Evolutionary conservation across 1,139 yeast species (phyloP).

Genomic region (Sugiyamaella paludigena): DNA sequence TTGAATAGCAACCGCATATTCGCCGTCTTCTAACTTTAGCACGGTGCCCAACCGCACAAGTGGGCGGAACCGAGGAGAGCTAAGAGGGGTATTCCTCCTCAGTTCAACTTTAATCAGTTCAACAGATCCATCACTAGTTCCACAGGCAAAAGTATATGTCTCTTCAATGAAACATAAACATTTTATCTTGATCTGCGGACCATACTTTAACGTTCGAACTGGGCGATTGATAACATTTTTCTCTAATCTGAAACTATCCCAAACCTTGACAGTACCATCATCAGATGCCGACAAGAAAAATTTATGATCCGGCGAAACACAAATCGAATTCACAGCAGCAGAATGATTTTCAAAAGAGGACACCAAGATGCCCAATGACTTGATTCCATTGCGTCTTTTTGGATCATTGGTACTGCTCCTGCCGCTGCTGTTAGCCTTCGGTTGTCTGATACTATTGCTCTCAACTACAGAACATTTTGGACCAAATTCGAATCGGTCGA

Average conservation of each 20-base stretch:
- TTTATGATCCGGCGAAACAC: constrained; percentile 56
- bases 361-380: constrained; percentile 50
- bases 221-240: constrained; percentile 64
- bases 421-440: background rate
- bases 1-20: constrained; percentile 47
- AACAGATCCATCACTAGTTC: constrained; percentile 64
- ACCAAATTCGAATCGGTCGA: constrained; percentile 73
- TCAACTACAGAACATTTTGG: constrained; percentile 24
- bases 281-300: constrained; percentile 79
- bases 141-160: constrained; percentile 64
- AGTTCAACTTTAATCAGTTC: constrained; percentile 58
- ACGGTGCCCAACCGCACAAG: constrained; percentile 31
- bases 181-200: constrained; percentile 31
- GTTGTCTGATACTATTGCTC: background rate
- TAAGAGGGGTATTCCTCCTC: constrained; percentile 32
- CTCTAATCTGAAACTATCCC: constrained; percentile 73
- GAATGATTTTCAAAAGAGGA: constrained; percentile 59
- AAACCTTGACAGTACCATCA: constrained; percentile 65
- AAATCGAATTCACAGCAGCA: constrained; percentile 53
- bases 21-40: constrained; percentile 23
- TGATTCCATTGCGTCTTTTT: constrained; percentile 20
- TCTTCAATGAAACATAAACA: constrained; percentile 50
- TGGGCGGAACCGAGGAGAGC: constrained; percentile 33
- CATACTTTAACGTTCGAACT: constrained; percentile 36
- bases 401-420: background rate